Evolutionary conservation across 2,329 filamentous ascomycete species (phyloP).

Genomic region (Fusarium setosum): DNA sequence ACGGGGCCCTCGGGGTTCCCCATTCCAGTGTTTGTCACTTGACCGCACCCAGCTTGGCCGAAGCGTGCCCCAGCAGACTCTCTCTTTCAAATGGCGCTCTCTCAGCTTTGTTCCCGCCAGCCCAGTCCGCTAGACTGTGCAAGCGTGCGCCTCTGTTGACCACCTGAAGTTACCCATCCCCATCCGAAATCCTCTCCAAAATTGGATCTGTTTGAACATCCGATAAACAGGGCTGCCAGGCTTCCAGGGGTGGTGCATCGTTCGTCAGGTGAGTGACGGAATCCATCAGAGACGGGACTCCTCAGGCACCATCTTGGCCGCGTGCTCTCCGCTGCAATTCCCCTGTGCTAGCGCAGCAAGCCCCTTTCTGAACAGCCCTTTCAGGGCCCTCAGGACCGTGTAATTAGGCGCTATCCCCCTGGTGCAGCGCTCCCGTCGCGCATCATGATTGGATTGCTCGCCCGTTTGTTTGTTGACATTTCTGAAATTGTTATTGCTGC

Average conservation of each 20-base stretch:
- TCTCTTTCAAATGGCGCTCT: neutral
- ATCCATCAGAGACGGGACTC: conserved; percentile 15
- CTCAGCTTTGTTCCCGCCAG: conserved; percentile 2
- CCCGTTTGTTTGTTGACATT: conserved; percentile 42
- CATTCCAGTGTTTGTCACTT: conserved; percentile 43
- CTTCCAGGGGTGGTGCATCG: conserved; percentile 30
- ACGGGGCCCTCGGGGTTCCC: conserved; percentile 34
- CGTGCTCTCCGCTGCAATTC: conserved; percentile 33
- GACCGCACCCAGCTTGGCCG: conserved; percentile 35
- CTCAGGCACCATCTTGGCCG: conserved; percentile 39
- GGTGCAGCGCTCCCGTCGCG: conserved; percentile 18
- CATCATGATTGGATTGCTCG: conserved; percentile 36
- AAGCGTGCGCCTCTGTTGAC: conserved; percentile 24
- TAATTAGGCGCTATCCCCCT: conserved; percentile 38
- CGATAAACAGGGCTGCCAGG: conserved; percentile 27
- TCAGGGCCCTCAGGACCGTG: conserved; percentile 27
- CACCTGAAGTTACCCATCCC: conserved; percentile 3
- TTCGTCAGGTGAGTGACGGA: conserved; percentile 40
- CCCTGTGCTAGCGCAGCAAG: conserved; percentile 39
- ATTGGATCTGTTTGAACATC: conserved; percentile 34
- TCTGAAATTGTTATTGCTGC: conserved; percentile 44
- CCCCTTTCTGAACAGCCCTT: conserved; percentile 36
- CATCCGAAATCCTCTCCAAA: conserved; percentile 12
- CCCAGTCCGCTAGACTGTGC: neutral
- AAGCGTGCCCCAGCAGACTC: conserved; percentile 14